phyloP scores from a whole-genome alignment of 768 basidiomycete genomes.

The Lactarius hengduanensis region DNA sequence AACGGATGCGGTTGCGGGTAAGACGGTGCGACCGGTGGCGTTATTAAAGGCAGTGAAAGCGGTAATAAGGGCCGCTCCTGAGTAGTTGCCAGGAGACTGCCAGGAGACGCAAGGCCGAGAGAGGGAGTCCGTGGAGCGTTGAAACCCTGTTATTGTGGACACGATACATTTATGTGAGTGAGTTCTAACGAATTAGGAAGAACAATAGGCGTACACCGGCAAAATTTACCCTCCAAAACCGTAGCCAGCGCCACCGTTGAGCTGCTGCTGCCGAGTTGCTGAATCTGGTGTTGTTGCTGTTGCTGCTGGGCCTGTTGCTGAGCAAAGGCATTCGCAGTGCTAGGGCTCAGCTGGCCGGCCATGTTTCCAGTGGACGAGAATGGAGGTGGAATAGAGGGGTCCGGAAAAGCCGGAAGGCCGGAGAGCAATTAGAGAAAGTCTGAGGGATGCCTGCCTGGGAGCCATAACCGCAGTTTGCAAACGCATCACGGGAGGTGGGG shows the following conservation, averaged over 20 bases:
- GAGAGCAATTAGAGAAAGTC: slow-evolving; percentile 49
- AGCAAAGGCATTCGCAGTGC: slow-evolving; percentile 53
- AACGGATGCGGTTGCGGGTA: slow-evolving; percentile 94
- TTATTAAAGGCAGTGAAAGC: slow-evolving; percentile 62
- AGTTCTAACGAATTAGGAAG: slow-evolving; percentile 3
- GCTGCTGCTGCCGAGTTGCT: too few relatives aligned
- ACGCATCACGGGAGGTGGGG: slow-evolving; percentile 60
- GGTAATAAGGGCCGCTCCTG: slow-evolving; percentile 73
- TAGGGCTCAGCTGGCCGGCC: slow-evolving; percentile 67
- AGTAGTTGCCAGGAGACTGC: slow-evolving; percentile 69
- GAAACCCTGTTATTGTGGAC: slow-evolving; percentile 39
- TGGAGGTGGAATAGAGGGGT: slow-evolving; percentile 69
- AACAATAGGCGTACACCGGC: slow-evolving; percentile 50
- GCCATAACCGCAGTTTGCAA: slow-evolving; percentile 87
- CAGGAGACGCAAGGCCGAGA: slow-evolving; percentile 63
- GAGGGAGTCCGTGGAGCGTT: slow-evolving; percentile 63
- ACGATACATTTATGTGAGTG: background rate
- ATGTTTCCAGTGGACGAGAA: slow-evolving; percentile 47
- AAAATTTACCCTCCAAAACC: too few relatives aligned
- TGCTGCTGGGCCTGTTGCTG: slow-evolving; percentile 46
- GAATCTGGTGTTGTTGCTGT: slow-evolving; percentile 19
- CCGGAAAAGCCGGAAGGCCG: slow-evolving; percentile 47
- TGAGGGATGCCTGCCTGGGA: slow-evolving; percentile 65
- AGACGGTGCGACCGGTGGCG: slow-evolving; percentile 83
- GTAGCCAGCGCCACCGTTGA: too few relatives aligned